These are phyloP conservation scores for Achaetomiella virescens DNA, from an alignment of 495 filamentous ascomycete species.

Conservation along the genomic window DNA sequence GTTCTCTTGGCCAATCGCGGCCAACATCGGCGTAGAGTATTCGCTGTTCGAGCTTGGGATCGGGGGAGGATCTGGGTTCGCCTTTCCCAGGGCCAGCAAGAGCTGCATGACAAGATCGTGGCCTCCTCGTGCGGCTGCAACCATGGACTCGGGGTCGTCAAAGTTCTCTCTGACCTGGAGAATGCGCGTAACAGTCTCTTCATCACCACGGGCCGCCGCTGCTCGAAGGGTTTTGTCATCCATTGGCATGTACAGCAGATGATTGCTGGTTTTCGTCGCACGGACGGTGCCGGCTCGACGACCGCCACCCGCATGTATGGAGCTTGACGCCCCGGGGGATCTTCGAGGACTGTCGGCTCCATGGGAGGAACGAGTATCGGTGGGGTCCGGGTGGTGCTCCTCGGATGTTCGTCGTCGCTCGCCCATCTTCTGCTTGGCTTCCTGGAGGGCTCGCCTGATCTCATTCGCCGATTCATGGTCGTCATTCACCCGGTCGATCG, in stretches of 20 bases:
- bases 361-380: conserved; percentile 57
- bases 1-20: conserved; percentile 87
- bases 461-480: conserved; percentile 58
- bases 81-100: conserved; percentile 71
- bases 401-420: conserved; percentile 56
- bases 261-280: conserved; percentile 50
- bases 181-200: conserved; percentile 69
- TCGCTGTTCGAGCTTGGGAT: conserved; percentile 40
- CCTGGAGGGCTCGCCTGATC: conserved; percentile 49
- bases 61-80: conserved; percentile 73
- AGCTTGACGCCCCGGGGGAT: conserved; percentile 45
- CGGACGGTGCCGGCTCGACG: conserved; percentile 41
- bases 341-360: conserved; percentile 64
- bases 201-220: conserved; percentile 77
- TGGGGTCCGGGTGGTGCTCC: conserved; percentile 51
- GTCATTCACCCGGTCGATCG: conserved; percentile 70
- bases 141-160: conserved; percentile 75
- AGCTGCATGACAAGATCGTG: conserved; percentile 82
- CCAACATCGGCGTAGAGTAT: conserved; percentile 83
- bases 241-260: conserved; percentile 49
- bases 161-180: conserved; percentile 64
- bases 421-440: conserved; percentile 45
- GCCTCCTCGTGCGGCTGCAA: conserved; percentile 86
- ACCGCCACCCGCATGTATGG: conserved; percentile 27
- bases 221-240: conserved; percentile 67